Evolutionary conservation across 2,329 filamentous ascomycete genomes (phyloP).

Genomic region (Pseudocercospora macadamiae): DNA sequence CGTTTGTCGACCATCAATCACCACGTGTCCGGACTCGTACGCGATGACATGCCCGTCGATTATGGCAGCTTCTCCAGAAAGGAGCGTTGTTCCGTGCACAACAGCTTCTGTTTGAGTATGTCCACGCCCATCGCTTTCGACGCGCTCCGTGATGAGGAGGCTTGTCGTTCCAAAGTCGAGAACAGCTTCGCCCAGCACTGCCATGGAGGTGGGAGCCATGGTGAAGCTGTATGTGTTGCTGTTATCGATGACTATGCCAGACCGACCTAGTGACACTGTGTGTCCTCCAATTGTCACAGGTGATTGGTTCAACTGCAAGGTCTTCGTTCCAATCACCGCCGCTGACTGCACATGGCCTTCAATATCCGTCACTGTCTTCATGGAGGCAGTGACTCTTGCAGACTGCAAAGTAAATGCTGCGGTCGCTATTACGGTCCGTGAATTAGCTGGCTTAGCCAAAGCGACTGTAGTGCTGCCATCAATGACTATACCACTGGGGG

Average conservation of each 20-base stretch:
- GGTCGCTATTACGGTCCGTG: neutral
- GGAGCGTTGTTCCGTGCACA: neutral
- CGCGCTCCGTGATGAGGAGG: neutral
- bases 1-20: neutral
- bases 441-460: neutral
- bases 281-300: neutral
- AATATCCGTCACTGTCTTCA: neutral
- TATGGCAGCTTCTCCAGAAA: neutral
- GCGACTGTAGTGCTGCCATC: neutral
- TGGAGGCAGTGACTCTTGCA: neutral
- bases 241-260: neutral
- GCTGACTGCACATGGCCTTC: neutral
- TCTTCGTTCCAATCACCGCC: neutral
- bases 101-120: neutral
- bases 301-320: neutral
- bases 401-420: neutral
- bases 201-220: neutral
- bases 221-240: neutral
- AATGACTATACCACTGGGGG: neutral
- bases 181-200: neutral
- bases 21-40: neutral
- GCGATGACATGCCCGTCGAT: neutral
- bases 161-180: neutral
- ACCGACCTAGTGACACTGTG: neutral
- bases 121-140: neutral